Conservation (phyloP, 495 filamentous ascomycete genomes). For the Tetracladium setigerum region DNA sequence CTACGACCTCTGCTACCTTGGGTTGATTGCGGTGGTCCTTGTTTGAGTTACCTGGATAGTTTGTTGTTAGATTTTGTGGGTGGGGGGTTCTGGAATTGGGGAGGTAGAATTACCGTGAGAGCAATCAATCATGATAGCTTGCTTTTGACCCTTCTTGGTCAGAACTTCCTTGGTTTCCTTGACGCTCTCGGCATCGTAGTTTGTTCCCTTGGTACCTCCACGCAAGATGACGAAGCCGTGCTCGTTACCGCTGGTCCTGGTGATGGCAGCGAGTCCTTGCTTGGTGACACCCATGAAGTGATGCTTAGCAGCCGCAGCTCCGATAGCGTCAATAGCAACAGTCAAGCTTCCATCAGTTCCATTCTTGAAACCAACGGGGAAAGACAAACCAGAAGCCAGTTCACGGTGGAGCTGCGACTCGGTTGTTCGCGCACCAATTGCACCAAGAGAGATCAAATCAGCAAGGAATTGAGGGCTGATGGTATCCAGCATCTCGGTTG, state of each 20-base stretch:
- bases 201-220: conserved; percentile 88
- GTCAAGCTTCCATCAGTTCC: conserved; percentile 91
- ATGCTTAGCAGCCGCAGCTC: conserved; percentile 82
- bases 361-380: conserved; percentile 99
- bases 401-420: conserved; percentile 95
- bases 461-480: conserved; percentile 94
- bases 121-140: conserved; percentile 97
- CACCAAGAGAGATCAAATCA: conserved; percentile 89
- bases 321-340: conserved; percentile 96
- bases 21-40: conserved; percentile 87
- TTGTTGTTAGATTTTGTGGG: conserved; percentile 6
- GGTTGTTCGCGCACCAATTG: conserved; percentile 94
- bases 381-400: conserved; percentile 91
- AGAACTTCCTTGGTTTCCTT: conserved; percentile 70
- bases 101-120: conserved; percentile 60
- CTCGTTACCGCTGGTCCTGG: conserved; percentile 84
- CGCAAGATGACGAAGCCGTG: conserved; percentile 95
- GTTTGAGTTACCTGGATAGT: conserved; percentile 58
- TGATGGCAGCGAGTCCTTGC: conserved; percentile 92
- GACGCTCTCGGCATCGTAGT: conserved; percentile 84
- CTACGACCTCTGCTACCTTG: conserved; percentile 73
- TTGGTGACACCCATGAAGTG: conserved; percentile 99
- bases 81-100: neutral
- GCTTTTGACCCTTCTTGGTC: conserved; percentile 74
- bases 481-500: conserved; percentile 95